Conservation (phyloP, 495 filamentous ascomycete species). For the Glonium stellatum region DNA sequence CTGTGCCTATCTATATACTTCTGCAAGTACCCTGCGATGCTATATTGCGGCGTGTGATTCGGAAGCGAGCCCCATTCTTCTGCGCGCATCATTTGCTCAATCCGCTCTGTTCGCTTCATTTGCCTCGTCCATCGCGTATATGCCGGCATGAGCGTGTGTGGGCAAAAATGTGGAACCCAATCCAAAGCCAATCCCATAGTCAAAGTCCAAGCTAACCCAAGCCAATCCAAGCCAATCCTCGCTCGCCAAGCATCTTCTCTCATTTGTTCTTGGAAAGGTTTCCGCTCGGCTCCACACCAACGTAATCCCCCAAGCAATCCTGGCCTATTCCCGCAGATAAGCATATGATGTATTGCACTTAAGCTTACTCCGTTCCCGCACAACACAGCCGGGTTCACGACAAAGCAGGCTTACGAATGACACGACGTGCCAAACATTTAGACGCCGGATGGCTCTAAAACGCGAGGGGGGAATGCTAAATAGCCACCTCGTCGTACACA, state of each 20-base stretch:
- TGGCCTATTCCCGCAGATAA: conserved; percentile 13
- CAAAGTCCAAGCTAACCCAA: too few relatives aligned
- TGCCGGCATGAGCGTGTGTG: background rate
- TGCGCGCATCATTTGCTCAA: background rate
- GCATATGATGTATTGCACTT: conserved; percentile 14
- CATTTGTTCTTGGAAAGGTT: conserved; percentile 2
- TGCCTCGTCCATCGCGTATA: too few relatives aligned
- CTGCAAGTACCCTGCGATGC: background rate
- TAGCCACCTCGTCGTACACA: background rate
- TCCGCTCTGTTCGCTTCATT: too few relatives aligned
- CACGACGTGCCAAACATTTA: background rate
- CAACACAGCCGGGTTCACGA: background rate
- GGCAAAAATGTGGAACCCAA: background rate
- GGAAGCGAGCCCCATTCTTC: background rate
- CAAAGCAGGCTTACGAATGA: background rate
- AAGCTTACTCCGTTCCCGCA: conserved; percentile 27
- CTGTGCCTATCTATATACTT: too few relatives aligned
- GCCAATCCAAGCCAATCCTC: background rate
- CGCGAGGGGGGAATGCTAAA: background rate
- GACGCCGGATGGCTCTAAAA: background rate
- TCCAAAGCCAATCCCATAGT: background rate
- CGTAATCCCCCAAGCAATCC: conserved; percentile 4
- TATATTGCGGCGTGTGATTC: background rate
- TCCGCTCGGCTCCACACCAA: conserved; percentile 25
- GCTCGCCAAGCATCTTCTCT: background rate